These are phyloP conservation scores for Malassezia psittaci DNA, from an alignment of 1,284 basidiomycete species.

Conservation along the genomic window DNA sequence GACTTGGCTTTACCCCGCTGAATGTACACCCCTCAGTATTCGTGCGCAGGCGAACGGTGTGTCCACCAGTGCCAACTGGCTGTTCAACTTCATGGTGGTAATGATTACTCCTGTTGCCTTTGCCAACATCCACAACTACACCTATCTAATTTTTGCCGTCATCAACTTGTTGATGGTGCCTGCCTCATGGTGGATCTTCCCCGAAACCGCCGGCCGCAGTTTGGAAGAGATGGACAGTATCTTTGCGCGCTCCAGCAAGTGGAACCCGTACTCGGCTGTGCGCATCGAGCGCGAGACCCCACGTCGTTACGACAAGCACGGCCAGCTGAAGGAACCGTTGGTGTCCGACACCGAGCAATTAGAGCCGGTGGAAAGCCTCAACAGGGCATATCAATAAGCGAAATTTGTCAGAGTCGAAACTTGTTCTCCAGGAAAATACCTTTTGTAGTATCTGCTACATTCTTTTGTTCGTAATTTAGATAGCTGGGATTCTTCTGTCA, in stretches of 20 bases:
- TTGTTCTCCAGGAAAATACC: constrained; percentile 7
- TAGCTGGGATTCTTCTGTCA: too few species aligned
- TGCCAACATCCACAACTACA: constrained; percentile 21
- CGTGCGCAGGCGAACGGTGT: constrained; percentile 41
- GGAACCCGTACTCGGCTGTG: constrained; percentile 41
- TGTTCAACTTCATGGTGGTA: constrained; percentile 43
- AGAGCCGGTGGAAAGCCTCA: not conserved
- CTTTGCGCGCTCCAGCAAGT: constrained; percentile 31
- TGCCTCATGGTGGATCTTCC: constrained; percentile 32
- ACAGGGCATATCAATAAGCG: constrained; percentile 3
- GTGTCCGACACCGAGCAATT: not conserved
- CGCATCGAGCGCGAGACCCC: constrained; percentile 29
- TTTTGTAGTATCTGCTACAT: not conserved
- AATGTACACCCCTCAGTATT: constrained; percentile 41
- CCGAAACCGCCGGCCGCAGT: constrained; percentile 36
- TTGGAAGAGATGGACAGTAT: constrained; percentile 42
- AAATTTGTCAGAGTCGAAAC: constrained; percentile 1
- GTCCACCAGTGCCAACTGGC: constrained; percentile 36
- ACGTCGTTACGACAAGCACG: constrained; percentile 36
- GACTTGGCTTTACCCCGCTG: constrained; percentile 47
- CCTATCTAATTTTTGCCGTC: constrained; percentile 29
- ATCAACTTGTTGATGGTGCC: constrained; percentile 32
- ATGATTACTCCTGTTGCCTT: constrained; percentile 35
- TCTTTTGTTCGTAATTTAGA: too few species aligned
- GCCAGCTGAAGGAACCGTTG: constrained; percentile 18